A percentile compares a stretch with the other conserved stretches of the same genome.
Evolutionary conservation across 2,329 filamentous ascomycete genomes (phyloP).

Genomic region (Tolypocladium album): DNA sequence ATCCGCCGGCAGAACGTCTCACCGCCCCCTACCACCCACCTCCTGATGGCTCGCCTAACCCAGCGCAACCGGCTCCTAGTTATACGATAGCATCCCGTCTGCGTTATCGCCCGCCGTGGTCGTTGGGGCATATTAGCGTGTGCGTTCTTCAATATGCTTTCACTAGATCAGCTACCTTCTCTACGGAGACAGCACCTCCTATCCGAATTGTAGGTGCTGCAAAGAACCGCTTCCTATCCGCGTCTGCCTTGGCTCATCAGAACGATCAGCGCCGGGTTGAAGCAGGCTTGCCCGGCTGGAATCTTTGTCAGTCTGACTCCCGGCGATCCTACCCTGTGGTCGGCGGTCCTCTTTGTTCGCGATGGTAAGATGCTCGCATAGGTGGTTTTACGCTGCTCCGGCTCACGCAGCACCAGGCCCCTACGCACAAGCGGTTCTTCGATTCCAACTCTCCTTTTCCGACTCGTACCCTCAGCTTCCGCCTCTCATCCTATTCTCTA

Average conservation of each 20-base stretch:
- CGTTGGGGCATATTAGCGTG: neutral
- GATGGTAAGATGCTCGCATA: conserved; percentile 47
- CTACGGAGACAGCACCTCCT: conserved; percentile 67
- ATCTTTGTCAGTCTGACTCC: conserved; percentile 79
- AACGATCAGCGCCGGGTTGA: conserved; percentile 58
- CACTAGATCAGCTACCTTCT: conserved; percentile 37
- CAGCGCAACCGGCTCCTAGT: neutral
- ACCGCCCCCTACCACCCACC: conserved; percentile 9
- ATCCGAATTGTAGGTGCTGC: conserved; percentile 62
- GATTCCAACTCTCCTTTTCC: conserved; percentile 85
- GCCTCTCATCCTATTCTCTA: conserved; percentile 78
- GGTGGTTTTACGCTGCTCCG: too few relatives aligned
- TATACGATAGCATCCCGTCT: neutral
- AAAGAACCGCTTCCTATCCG: neutral
- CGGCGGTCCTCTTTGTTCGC: conserved; percentile 82
- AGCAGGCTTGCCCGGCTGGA: conserved; percentile 72
- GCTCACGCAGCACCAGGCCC: conserved; percentile 48
- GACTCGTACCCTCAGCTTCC: conserved; percentile 67
- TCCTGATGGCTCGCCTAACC: neutral
- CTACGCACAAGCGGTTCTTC: conserved; percentile 76
- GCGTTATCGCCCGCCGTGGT: neutral
- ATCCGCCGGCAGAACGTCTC: conserved; percentile 9
- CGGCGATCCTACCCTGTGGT: conserved; percentile 73
- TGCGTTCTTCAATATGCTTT: neutral
- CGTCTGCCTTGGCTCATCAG: neutral